Evolutionary conservation across 2,329 filamentous ascomycete species (phyloP).

Genomic region (Pseudogymnoascus sp.): DNA sequence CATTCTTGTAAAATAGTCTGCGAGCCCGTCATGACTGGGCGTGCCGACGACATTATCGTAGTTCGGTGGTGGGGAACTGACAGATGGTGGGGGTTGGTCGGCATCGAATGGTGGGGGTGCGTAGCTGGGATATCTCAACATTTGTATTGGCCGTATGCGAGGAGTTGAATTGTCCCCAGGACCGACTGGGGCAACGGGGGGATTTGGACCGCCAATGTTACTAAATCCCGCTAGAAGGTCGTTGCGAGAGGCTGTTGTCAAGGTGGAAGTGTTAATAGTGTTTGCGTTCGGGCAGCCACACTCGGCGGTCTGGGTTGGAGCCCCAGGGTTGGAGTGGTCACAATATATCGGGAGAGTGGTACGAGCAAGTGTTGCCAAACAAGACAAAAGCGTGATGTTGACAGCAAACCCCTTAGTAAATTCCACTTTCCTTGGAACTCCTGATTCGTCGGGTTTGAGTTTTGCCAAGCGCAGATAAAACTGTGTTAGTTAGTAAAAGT

Average conservation of each 20-base stretch:
- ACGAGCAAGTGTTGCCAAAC: constrained; percentile 62
- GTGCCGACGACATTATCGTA: constrained; percentile 56
- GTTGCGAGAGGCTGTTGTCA: not conserved
- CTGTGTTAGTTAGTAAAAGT: constrained; percentile 30
- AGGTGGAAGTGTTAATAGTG: constrained; percentile 12
- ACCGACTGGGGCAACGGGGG: constrained; percentile 29
- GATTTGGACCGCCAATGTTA: constrained; percentile 30
- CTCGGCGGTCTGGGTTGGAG: constrained; percentile 33
- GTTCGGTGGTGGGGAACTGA: constrained; percentile 60
- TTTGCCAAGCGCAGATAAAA: constrained; percentile 69
- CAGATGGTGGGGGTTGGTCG: constrained; percentile 57
- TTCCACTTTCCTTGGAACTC: constrained; percentile 63
- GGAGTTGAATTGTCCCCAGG: constrained; percentile 31
- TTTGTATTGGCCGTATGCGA: constrained; percentile 51
- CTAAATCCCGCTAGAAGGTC: not conserved
- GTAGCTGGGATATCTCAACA: constrained; percentile 59
- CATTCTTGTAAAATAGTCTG: constrained; percentile 61
- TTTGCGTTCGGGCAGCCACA: constrained; percentile 59
- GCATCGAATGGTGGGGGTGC: constrained; percentile 64
- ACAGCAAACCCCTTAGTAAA: not conserved
- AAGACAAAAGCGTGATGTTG: constrained; percentile 61
- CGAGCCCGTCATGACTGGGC: constrained; percentile 44
- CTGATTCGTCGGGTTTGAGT: constrained; percentile 44
- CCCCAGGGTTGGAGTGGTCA: constrained; percentile 37
- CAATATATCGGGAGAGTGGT: constrained; percentile 61